These are phyloP conservation scores for Peribolospora baueri DNA, from an alignment of 768 basidiomycete genomes.

Conservation along the genomic window DNA sequence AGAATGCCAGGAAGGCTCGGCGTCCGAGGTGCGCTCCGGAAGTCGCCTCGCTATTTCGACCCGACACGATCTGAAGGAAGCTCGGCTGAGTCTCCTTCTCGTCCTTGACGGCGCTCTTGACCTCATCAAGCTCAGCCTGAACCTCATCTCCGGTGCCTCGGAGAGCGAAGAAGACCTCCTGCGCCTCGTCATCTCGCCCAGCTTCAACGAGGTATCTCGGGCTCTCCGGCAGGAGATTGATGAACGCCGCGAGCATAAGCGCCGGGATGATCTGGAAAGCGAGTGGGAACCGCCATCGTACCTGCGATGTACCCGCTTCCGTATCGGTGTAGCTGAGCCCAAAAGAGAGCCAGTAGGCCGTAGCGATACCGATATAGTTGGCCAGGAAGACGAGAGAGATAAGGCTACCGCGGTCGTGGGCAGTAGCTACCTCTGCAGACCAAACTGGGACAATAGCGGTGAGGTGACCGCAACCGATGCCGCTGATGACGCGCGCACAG, in stretches of 20 bases:
- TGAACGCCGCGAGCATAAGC: conserved; percentile 6
- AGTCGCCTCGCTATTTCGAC: conserved; percentile 2
- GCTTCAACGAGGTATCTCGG: conserved; percentile 11
- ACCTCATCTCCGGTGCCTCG: conserved; percentile 6
- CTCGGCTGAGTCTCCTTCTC: neutral
- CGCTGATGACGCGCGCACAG: conserved; percentile 9
- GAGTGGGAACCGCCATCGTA: conserved; percentile 11
- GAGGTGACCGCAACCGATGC: conserved; percentile 11
- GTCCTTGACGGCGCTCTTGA: conserved; percentile 3
- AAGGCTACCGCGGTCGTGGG: conserved; percentile 8
- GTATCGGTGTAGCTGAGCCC: conserved; percentile 7
- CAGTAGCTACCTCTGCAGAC: conserved; percentile 7
- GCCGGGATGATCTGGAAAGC: conserved; percentile 12
- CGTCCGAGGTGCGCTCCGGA: conserved; percentile 7
- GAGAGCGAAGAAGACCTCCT: conserved; percentile 8
- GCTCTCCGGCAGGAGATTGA: conserved; percentile 10
- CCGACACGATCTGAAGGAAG: conserved; percentile 1
- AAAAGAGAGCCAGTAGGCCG: conserved; percentile 11
- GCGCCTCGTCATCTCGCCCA: conserved; percentile 7
- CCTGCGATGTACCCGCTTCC: conserved; percentile 3
- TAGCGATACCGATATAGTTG: conserved; percentile 10
- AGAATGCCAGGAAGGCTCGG: conserved; percentile 10
- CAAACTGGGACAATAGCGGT: conserved; percentile 12
- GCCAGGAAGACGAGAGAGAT: conserved; percentile 11
- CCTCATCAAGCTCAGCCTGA: conserved; percentile 7